Evolutionary conservation across 805 yeast species (phyloP), one percentile per base, ranked within the genome.

Genomic region (Hagleromyces aurorensis): DNA sequence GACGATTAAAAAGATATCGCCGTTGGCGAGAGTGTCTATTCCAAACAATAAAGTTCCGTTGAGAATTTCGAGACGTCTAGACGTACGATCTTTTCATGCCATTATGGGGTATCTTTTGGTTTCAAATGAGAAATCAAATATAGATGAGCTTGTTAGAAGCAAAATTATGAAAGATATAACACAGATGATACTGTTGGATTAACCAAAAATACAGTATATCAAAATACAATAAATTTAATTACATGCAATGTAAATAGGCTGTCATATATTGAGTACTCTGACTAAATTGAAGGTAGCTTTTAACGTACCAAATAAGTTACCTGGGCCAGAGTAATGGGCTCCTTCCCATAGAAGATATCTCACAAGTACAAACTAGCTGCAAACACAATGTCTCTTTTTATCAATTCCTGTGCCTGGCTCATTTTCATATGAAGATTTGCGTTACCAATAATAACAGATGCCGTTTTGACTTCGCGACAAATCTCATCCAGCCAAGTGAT

Each of bases 381-480:
- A 59, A 91, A 91, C 0, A 91, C 97, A 44, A 91, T 91, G 55
- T 91, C 98, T 47, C 99, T 75, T 60, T 89, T 89, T 52, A 91
- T 91, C 55, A 75, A 73, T 52, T 91, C 97, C 59, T 89, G 97
- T 0, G 96, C 96, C 32, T 74, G 79, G 13, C 75, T 67, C 91
- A 91, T 85, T 57, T 89, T 89, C 26, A 83, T 66, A 56, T 86
- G 93, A 40, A 91, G 67, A n/a, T 72, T 71, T 5, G 93, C 76
- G 56, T 91, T 96, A 32, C 98, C 99, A 49, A 91, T 83, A 45
- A 91, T 85, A 43, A 89, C 67, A 2, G 97, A 86, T 3, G 97
- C 96, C 31, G 83, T 79, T 60, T 81, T 84, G 13, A 89, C 96
- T 53, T 91, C 91, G 31, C 97, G 75, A 53, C 96, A 89, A 15